Evolutionary conservation across 495 filamentous ascomycete species (phyloP), one percentile per base, ranked within the genome.

Genomic region (Talaromyces thailandensis): DNA sequence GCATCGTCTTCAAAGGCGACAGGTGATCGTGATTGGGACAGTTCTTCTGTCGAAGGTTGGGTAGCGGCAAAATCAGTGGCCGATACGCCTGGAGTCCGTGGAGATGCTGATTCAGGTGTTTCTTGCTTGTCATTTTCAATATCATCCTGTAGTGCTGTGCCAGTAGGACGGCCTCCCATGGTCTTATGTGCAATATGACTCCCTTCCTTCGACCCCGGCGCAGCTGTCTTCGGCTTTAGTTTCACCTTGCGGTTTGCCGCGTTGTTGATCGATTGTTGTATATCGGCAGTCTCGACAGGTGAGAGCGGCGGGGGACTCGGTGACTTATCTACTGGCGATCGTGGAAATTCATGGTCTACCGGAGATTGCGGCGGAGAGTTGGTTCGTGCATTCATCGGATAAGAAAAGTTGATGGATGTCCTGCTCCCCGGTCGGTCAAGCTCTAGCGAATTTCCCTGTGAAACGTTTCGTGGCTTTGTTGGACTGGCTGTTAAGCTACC

Each of bases 391-490:
- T 81, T 81, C 67, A 84, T 86, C 3, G 92, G 92, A 43, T 92
- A 90, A 6, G 92, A 96, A 67, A 94, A 95, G 73, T 96, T 96
- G 66, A 93, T 79, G 3, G 89, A 92, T 48, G 77, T 83, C 65
- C 84, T 78, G 68, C 85, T 90, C 18, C 74, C 78, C 11, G 88
- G 79, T 61, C 85, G 75, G 18, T 82, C 84, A 58, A 74, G 35
- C 62, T 83, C 82, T 5, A 70, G 72, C 1, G 59, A 61, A n/a
- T 32, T 61, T 7, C 43, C 37, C 4, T 50, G 12, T 12, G 59
- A 18, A 23, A 31, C 66, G 8, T 67, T 59, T 7, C 71, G 67
- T 12, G 66, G 50, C n/a, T 65, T 56, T 6, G 65, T 63, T 24
- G 65, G 63, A 26, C 62, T 63, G 28, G 65, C 64, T 21, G 55